phyloP scores from a whole-genome alignment of 768 basidiomycete species.

The Lepiota venenata region DNA sequence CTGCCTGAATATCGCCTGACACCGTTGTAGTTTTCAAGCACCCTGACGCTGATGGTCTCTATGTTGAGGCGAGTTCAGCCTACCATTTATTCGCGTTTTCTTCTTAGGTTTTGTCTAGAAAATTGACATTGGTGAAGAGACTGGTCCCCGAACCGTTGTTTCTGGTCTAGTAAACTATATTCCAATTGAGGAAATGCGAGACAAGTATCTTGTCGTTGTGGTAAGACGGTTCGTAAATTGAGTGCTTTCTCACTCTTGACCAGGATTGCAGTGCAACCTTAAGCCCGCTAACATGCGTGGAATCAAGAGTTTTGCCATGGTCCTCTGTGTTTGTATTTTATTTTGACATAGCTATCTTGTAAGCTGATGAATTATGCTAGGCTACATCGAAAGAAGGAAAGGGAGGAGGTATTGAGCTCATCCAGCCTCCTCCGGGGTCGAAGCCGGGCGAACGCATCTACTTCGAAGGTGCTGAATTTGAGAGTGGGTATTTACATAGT shows the following conservation, averaged over 20 bases:
- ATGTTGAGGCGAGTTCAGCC: constrained; percentile 68
- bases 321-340: constrained; percentile 68
- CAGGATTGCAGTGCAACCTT: constrained; percentile 67
- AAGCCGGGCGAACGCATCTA: constrained; percentile 93
- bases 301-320: constrained; percentile 98
- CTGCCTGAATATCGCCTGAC: constrained; percentile 2
- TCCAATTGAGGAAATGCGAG: constrained; percentile 90
- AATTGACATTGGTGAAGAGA: constrained; percentile 95
- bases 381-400: constrained; percentile 90
- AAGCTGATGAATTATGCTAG: constrained; percentile 32
- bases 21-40: constrained; percentile 76
- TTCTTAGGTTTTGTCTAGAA: constrained; percentile 45
- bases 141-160: constrained; percentile 92
- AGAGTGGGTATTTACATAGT: constrained; percentile 45
- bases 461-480: constrained; percentile 89
- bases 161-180: constrained; percentile 97
- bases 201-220: constrained; percentile 79
- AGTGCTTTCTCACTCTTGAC: neutral
- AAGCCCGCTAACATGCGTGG: constrained; percentile 98
- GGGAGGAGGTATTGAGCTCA: constrained; percentile 87
- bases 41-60: constrained; percentile 97
- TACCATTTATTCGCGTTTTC: neutral
- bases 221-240: constrained; percentile 39
- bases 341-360: neutral
- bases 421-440: constrained; percentile 80